Conservation (phyloP, 192 early-diverging fungal species). For the Rhizoclosmatium sp. region DNA sequence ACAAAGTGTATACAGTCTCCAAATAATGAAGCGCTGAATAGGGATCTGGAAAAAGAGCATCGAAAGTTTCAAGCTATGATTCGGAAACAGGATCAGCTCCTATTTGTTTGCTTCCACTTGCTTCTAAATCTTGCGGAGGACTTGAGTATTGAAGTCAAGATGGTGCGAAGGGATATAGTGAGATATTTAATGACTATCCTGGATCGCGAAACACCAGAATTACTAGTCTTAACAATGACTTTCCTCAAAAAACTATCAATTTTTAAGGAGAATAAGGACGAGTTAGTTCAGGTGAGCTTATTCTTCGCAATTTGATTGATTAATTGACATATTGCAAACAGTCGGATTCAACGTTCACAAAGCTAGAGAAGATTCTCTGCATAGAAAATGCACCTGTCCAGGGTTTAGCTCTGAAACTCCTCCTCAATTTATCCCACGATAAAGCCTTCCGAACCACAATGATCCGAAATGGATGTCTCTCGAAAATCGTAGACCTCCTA, state of each 20-base stretch:
- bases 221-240: slow-evolving; percentile 54
- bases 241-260: slow-evolving; percentile 64
- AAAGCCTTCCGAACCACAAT: slow-evolving; percentile 43
- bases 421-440: slow-evolving; percentile 61
- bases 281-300: slow-evolving; percentile 50
- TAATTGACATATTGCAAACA: neutral
- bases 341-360: slow-evolving; percentile 30
- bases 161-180: slow-evolving; percentile 64
- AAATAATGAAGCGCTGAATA: slow-evolving; percentile 38
- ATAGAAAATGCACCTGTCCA: slow-evolving; percentile 51
- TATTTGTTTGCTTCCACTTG: slow-evolving; percentile 67
- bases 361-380: slow-evolving; percentile 45
- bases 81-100: slow-evolving; percentile 64
- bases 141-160: slow-evolving; percentile 64
- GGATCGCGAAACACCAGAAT: slow-evolving; percentile 56
- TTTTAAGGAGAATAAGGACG: slow-evolving; percentile 65
- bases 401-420: slow-evolving; percentile 44
- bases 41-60: slow-evolving; percentile 56
- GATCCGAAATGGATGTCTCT: slow-evolving; percentile 41
- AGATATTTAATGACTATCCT: slow-evolving; percentile 55
- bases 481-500: slow-evolving; percentile 44
- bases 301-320: slow-evolving; percentile 14
- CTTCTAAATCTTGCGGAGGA: slow-evolving; percentile 64
- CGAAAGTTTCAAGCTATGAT: slow-evolving; percentile 64
- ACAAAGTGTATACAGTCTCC: slow-evolving; percentile 51